These are phyloP conservation scores for Hypoxylon fuscum DNA, from an alignment of 495 filamentous ascomycete genomes.

Conservation along the genomic window DNA sequence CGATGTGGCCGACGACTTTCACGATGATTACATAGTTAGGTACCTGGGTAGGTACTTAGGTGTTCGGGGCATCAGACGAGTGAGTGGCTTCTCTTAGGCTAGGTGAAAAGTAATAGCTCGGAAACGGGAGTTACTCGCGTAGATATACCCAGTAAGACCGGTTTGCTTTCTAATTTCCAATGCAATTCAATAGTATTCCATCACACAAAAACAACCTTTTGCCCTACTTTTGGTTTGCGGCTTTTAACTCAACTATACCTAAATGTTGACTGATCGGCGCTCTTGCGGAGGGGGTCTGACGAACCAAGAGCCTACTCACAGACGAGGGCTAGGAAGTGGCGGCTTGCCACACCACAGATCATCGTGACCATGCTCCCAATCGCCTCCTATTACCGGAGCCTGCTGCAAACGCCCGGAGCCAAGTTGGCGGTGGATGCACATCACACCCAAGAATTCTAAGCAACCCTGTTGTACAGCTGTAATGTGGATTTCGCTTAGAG, in stretches of 20 bases:
- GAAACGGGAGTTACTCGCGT: constrained; percentile 33
- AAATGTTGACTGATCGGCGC: constrained; percentile 31
- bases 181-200: constrained; percentile 14
- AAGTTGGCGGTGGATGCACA: constrained; percentile 38
- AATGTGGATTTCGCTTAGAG: constrained; percentile 32
- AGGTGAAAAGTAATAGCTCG: constrained; percentile 15
- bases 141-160: constrained; percentile 35
- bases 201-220: constrained; percentile 9
- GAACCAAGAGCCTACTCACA: constrained; percentile 26
- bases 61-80: constrained; percentile 22
- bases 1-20: constrained; percentile 23
- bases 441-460: constrained; percentile 16
- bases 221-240: constrained; percentile 25
- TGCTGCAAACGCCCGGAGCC: constrained; percentile 27
- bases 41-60: too few relatives aligned
- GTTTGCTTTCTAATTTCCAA: constrained; percentile 11
- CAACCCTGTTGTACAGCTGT: constrained; percentile 38
- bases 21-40: constrained; percentile 36
- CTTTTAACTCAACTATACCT: constrained; percentile 22
- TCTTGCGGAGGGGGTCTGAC: constrained; percentile 26
- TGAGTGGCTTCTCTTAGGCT: constrained; percentile 20
- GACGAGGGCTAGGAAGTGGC: constrained; percentile 26
- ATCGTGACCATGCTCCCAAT: constrained; percentile 40
- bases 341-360: constrained; percentile 40
- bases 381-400: constrained; percentile 41